Base-by-base conservation (phyloP, 169 alveolate genomes). In the Theileria parva region DNA sequence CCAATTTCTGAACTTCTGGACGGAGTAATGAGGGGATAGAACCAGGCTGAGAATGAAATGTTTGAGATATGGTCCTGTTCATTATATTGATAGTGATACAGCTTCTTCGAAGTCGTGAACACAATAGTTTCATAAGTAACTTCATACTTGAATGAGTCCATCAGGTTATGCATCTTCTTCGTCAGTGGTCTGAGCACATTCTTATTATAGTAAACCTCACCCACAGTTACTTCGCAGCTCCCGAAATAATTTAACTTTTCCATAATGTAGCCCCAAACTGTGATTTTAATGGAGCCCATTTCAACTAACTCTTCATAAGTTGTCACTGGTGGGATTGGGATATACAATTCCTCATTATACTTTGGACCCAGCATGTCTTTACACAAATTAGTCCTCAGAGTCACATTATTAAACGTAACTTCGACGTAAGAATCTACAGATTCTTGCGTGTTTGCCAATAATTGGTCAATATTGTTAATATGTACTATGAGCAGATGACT, bases 231-330 rank as follows among this genome's bases (percentile, higher is more conserved):
- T 15, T 25, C 59, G 8, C 61, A 34, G 59, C 74, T 65, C 0
- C 59, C 59, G 25, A 65, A 34, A 17, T 83, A 80, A 37, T 79
- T 83, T 51, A 88, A 44, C 63, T 75, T 79, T 25, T 57, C 66
- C 66, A 57, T 57, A 21, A 57, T 57, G 66, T 57, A 57, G n/a
- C 94, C 94, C 94, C 94, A 89, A 68, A 89, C 91, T 21, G 81
- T 88, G 61, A 89, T 74, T 66, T 88, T 55, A 15, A 89, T 77
- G 48, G 80, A 80, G 23, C 91, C 86, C 68, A 78, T 83, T 69
- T 85, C 79, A 44, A 87, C 37, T 34, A 88, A 30, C 61, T 72
- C 79, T 19, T 74, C 44, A 44, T 74, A 77, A 51, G 65, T 81
- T 21, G 86, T 61, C n/a, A 70, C 86, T 23, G 68, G 72, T 27